Base-by-base conservation (phyloP, 2,329 filamentous ascomycete genomes). In the Hypoxylon sp. region DNA sequence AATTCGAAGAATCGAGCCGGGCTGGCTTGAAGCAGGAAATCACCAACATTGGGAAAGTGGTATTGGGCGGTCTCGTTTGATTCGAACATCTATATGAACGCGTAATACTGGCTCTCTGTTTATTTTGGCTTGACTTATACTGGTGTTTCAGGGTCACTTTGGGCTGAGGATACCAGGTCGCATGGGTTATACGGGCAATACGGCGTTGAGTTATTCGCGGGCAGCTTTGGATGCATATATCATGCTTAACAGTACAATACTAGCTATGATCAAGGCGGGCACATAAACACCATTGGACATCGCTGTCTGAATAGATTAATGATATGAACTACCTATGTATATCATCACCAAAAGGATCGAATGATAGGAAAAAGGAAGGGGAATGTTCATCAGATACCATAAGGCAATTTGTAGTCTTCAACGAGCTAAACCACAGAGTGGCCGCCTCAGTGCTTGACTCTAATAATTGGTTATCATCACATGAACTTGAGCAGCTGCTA, bases 371-470 rank as follows among this genome's bases (percentile, higher is more conserved):
- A 63, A 63, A 56, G 30, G 60, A 59, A 66, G 50, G 53, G 50
- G 21, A 68, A 69, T 68, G 77, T 82, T 79, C 77, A 80, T 84
- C 82, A 84, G 82, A 82, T 80, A 82, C 80, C 80, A 82, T 82
- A 83, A 83, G 80, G 81, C 82, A 77, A 77, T 85, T 74, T 68
- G 70, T 69, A 59, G 77, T 86, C 84, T 79, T 82, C 82, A 84
- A 79, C 73, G 78, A 74, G 77, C 80, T 78, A 76, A 75, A 79
- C 80, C 79, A 79, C 74, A 74, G 46, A 74, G 71, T 78, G 78
- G 78, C 75, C 72, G 76, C 87, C 89, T 97, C 93, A 92, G 94
- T 93, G 94, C 94, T 98, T 98, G 94, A 98, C 94, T 98, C 94
- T 97, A 94, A 94, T 55, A 85, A 86, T 89, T 91, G 87, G 85